Conservation (phyloP, 2,329 filamentous ascomycete genomes). For the Rutstroemia sp. region DNA sequence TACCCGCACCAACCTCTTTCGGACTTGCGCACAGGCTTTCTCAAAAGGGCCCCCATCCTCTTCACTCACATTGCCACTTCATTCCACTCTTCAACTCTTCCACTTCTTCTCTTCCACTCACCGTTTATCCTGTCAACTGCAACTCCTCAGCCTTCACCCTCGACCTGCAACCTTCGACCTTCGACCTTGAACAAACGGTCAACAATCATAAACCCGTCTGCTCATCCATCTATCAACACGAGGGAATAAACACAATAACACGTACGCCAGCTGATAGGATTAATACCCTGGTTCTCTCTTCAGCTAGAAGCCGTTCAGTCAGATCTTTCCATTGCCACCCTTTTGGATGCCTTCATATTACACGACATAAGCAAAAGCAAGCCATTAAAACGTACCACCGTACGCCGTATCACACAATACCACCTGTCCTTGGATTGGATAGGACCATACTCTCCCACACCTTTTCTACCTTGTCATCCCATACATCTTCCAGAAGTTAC, state of each 20-base stretch:
- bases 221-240: not conserved
- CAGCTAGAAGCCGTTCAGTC: constrained; percentile 16
- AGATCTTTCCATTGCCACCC: constrained; percentile 15
- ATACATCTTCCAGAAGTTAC: not conserved
- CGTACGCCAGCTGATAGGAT: constrained; percentile 13
- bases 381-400: not conserved
- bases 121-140: constrained; percentile 3
- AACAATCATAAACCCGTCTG: not conserved
- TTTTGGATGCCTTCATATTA: not conserved
- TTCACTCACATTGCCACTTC: constrained; percentile 1
- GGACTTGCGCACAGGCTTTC: not conserved
- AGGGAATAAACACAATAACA: not conserved
- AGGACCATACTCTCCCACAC: not conserved
- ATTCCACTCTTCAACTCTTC: not conserved
- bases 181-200: not conserved
- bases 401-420: constrained; percentile 4
- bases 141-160: not conserved
- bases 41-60: constrained; percentile 1
- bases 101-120: not conserved
- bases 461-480: not conserved
- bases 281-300: constrained; percentile 1
- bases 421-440: constrained; percentile 18
- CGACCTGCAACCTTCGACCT: not conserved
- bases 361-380: constrained; percentile 2
- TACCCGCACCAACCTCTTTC: not conserved